A percentile compares a stretch with the other conserved stretches of the same genome.
These are phyloP conservation scores for Pleurotus giganteus DNA, from an alignment of 768 basidiomycete genomes.

Conservation along the genomic window DNA sequence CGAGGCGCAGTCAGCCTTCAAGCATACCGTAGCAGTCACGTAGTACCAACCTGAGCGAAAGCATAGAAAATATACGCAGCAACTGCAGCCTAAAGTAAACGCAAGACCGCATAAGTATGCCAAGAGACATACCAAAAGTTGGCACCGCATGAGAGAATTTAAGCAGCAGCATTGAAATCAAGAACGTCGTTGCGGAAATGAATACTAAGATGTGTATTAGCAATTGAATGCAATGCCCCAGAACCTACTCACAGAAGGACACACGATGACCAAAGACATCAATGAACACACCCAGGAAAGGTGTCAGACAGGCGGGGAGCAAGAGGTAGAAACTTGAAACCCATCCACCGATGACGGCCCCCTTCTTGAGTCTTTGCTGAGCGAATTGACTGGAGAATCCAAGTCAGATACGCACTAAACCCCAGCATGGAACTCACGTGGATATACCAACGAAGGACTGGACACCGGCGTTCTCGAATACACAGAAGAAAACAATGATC, in stretches of 20 bases:
- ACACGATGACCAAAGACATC: slow-evolving; percentile 37
- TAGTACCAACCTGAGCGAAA: slow-evolving; percentile 29
- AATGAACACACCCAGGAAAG: slow-evolving; percentile 39
- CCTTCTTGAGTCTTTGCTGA: slow-evolving; percentile 38
- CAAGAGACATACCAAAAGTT: slow-evolving; percentile 29
- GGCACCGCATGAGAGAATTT: slow-evolving; percentile 36
- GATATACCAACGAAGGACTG: slow-evolving; percentile 43
- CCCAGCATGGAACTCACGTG: slow-evolving; percentile 26
- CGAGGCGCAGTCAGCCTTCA: not conserved
- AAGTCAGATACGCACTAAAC: not conserved
- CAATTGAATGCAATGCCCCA: not conserved
- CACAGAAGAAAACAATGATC: slow-evolving; percentile 36
- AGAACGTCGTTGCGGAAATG: slow-evolving; percentile 35
- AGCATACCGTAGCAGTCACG: not conserved
- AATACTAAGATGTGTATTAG: slow-evolving; percentile 26
- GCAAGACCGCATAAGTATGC: not conserved
- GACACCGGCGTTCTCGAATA: slow-evolving; percentile 41
- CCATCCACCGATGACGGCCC: slow-evolving; percentile 43
- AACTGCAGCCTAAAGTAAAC: slow-evolving; percentile 18
- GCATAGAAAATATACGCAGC: slow-evolving; percentile 43
- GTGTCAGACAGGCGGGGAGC: slow-evolving; percentile 36
- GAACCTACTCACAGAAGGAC: slow-evolving; percentile 29
- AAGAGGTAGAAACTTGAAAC: slow-evolving; percentile 41
- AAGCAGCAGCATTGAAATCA: slow-evolving; percentile 38
- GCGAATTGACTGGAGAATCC: slow-evolving; percentile 32